Percentiles rank a stretch among this genome's conserved stretches.
phyloP scores from a whole-genome alignment of 129 eudicot genomes.

The Lactuca sativa region DNA sequence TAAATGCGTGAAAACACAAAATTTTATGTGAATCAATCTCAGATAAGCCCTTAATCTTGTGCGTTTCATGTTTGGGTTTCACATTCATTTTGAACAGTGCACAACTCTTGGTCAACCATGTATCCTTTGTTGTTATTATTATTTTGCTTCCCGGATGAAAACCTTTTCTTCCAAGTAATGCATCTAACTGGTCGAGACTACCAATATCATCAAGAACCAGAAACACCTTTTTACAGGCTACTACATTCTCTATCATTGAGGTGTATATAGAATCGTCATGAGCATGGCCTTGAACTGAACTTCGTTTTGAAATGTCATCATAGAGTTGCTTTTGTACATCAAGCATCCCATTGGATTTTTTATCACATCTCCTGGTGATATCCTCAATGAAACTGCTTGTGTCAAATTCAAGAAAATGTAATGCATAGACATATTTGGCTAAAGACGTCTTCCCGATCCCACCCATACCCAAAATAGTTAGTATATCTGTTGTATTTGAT shows the following conservation, averaged over 20 bases:
- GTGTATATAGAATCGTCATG: constrained; percentile 10
- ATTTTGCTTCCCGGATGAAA: constrained; percentile 37
- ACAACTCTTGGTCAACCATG: background rate
- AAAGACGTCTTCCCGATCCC: no score
- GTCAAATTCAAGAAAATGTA: no score
- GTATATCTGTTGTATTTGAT: background rate
- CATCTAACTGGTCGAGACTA: no score
- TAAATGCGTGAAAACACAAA: constrained; percentile 37
- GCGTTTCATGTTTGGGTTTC: constrained; percentile 3
- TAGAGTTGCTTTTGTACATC: no score
- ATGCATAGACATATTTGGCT: no score
- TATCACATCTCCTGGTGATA: no score
- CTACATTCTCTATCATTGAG: no score
- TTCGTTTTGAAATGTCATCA: constrained; percentile 16
- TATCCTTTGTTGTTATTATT: constrained; percentile 29
- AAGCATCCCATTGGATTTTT: no score
- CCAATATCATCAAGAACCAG: no score
- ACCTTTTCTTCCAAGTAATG: constrained; percentile 19
- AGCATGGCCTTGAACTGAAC: background rate
- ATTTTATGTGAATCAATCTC: constrained; percentile 13
- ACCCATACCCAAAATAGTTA: no score
- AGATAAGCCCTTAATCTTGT: constrained; percentile 10
- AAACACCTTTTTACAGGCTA: no score
- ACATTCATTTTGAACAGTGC: background rate
- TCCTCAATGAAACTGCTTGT: no score